phyloP scores from a whole-genome alignment of 108 stramenopile species.

The Schizochytrium sp. region DNA sequence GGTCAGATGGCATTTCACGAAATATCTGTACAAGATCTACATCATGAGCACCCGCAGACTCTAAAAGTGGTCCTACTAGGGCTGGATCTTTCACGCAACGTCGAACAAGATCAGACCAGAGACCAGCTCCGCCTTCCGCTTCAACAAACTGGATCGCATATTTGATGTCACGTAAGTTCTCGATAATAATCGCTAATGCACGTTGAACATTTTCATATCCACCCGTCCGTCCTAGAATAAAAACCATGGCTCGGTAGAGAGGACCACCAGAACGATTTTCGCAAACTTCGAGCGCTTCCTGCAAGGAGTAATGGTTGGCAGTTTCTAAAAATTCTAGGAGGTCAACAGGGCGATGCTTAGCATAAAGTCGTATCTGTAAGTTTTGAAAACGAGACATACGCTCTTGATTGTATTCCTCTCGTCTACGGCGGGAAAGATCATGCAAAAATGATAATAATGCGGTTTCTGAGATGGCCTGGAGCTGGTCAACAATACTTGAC shows the following conservation, averaged over 20 bases:
- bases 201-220: slow-evolving; percentile 29
- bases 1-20: not conserved
- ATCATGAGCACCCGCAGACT: slow-evolving; percentile 41
- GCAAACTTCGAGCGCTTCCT: slow-evolving; percentile 47
- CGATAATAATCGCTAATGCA: slow-evolving; percentile 24
- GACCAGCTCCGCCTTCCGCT: slow-evolving; percentile 30
- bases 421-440: slow-evolving; percentile 34
- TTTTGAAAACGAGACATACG: slow-evolving; percentile 31
- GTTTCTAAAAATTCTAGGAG: slow-evolving; percentile 40
- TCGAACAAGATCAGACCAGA: slow-evolving; percentile 55
- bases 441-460: slow-evolving; percentile 31
- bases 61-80: slow-evolving; percentile 23
- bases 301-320: slow-evolving; percentile 28
- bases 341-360: not conserved
- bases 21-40: slow-evolving; percentile 51
- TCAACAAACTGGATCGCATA: slow-evolving; percentile 50
- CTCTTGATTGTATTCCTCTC: slow-evolving; percentile 58
- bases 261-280: not conserved
- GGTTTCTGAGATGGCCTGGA: not conserved
- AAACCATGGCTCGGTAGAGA: slow-evolving; percentile 37
- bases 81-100: slow-evolving; percentile 29
- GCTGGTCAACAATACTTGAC: slow-evolving; percentile 19
- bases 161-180: not conserved
- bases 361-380: slow-evolving; percentile 33
- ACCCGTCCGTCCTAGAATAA: slow-evolving; percentile 29